phyloP scores from a whole-genome alignment of 208 protist genomes.

The Leishmania major region DNA sequence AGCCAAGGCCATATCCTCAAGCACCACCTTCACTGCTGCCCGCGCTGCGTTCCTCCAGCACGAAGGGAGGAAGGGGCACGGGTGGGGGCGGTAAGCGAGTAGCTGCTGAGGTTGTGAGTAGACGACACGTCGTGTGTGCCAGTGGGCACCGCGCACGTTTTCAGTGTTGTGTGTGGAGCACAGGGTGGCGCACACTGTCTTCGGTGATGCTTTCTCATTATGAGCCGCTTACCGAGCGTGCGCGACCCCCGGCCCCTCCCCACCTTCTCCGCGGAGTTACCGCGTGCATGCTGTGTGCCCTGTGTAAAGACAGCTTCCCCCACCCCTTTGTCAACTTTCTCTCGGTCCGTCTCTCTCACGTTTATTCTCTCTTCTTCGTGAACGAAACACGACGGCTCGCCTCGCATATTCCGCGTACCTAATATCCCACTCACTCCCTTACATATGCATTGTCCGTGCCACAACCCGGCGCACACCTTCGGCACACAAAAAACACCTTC shows the following conservation, averaged over 20 bases:
- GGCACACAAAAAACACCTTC: not conserved
- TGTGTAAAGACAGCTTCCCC: not conserved
- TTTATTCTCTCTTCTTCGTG: not conserved
- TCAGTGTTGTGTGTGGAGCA: not conserved
- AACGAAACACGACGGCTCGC: not conserved
- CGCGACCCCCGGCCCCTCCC: not conserved
- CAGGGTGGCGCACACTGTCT: not conserved
- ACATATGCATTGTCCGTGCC: not conserved
- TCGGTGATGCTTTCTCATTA: not conserved
- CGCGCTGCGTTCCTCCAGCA: not conserved
- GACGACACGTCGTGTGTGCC: not conserved
- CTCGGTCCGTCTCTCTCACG: not conserved
- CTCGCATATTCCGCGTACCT: not conserved
- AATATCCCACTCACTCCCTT: not conserved
- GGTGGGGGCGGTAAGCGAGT: not conserved
- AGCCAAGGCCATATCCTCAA: not conserved
- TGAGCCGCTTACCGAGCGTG: not conserved
- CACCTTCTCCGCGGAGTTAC: not conserved
- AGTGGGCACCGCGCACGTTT: not conserved
- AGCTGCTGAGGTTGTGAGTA: too few relatives aligned
- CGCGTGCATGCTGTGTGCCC: not conserved
- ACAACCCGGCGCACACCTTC: not conserved
- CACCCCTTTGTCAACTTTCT: not conserved
- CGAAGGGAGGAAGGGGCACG: not conserved
- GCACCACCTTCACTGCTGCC: not conserved